Conservation (phyloP, 192 early-diverging fungal genomes). For the Chytriomyces sp. region DNA sequence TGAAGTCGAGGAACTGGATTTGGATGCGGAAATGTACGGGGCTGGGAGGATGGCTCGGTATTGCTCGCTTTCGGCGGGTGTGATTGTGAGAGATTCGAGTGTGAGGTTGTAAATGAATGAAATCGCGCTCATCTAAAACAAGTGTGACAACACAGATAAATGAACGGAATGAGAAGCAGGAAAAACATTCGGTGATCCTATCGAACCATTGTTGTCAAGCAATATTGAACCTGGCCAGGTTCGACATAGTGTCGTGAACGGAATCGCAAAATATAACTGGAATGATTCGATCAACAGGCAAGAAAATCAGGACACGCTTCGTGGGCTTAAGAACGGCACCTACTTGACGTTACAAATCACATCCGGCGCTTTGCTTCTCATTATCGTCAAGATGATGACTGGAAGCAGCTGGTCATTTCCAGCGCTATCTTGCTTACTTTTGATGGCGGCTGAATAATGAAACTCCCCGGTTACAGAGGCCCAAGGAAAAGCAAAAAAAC, state of each 20-base stretch:
- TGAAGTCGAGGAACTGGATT: not conserved
- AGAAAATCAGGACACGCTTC: not conserved
- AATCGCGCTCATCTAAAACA: slow-evolving; percentile 57
- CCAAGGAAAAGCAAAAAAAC: not conserved
- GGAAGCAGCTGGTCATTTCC: slow-evolving; percentile 58
- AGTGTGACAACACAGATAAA: not conserved
- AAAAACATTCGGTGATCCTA: not conserved
- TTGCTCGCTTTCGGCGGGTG: slow-evolving; percentile 37
- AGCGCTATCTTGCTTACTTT: slow-evolving; percentile 40
- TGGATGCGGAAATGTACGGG: not conserved
- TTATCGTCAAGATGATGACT: slow-evolving; percentile 51
- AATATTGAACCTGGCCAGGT: slow-evolving; percentile 52
- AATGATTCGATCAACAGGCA: not conserved
- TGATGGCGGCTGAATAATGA: slow-evolving; percentile 42
- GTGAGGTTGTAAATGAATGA: slow-evolving; percentile 63
- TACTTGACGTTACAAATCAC: slow-evolving; percentile 61
- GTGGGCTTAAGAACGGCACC: not conserved
- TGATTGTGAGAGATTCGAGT: slow-evolving; percentile 51
- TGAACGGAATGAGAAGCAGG: not conserved
- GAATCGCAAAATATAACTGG: slow-evolving; percentile 56
- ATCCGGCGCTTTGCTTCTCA: slow-evolving; percentile 57
- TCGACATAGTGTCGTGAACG: slow-evolving; percentile 52
- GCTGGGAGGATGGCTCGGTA: slow-evolving; percentile 13
- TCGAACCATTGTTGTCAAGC: slow-evolving; percentile 54
- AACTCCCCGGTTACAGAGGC: not conserved